Base-by-base conservation (phyloP, 2,329 filamentous ascomycete species). In the Alternaria sp. region DNA sequence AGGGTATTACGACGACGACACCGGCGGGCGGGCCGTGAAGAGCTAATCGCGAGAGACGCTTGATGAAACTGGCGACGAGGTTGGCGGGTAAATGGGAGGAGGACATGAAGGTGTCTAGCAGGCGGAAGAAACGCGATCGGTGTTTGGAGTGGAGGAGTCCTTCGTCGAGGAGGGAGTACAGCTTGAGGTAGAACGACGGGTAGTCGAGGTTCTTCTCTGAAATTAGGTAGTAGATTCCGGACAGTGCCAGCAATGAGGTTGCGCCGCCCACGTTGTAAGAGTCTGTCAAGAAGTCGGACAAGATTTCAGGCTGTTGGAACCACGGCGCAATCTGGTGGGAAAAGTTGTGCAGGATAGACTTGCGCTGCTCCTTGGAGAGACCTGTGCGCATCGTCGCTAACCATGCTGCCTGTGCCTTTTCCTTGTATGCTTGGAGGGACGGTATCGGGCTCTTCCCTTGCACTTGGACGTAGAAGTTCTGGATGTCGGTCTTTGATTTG, bases 251-350 rank as follows among this genome's bases (percentile, higher is more conserved):
- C 5, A 99, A 85, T 5, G 96, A 95, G 51, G 90, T 93, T 14
- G 93, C 91, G 47, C 96, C 96, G 55, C 95, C 94, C 8, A 90
- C 84, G 73, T 97, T 87, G 82, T 97, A 98, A 28, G 90, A 96
- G 81, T 96, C 93, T n/a, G 94, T 97, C 59, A 99, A 83, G 80
- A 98, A 99, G 82, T 99, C 96, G 86, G 97, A 94, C 33, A 99
- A 86, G 44, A 97, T 86, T 75, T 98, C 95, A 2, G 94, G 91
- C 65, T 93, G 92, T 51, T 85, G 87, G 80, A 98, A 97, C 92
- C 93, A 97, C 1, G 95, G 94, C 23, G 92, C 91, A 71, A 97
- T 93, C 33, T 89, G 89, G 45, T 88, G 87, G 2, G 92, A 89
- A 81, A 96, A 90, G 65, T 91, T 87, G 64, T 88, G 87, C 51